Evolutionary conservation across 768 basidiomycete species (phyloP).

Genomic region (Tricholoma bakamatsutake): DNA sequence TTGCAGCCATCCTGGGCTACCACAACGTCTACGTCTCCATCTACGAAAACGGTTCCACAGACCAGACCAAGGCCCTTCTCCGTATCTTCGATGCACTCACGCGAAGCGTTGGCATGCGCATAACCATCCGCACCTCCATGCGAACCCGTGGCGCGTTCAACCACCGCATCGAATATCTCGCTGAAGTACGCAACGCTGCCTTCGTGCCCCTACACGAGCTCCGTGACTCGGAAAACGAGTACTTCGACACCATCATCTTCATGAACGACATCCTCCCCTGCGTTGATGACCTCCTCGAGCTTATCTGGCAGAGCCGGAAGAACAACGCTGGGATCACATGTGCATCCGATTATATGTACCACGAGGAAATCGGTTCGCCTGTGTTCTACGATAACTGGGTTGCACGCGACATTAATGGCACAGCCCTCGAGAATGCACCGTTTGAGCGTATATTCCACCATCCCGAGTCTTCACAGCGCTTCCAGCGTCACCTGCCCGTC

Average conservation of each 20-base stretch:
- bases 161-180: slow-evolving; percentile 99
- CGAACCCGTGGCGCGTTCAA: slow-evolving; percentile 95
- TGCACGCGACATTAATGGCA: slow-evolving; percentile 96
- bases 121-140: slow-evolving; percentile 89
- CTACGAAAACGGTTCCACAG: slow-evolving; percentile 98
- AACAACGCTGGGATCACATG: slow-evolving; percentile 99
- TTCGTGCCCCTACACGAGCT: slow-evolving; percentile 94
- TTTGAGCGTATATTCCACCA: slow-evolving; percentile 95
- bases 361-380: slow-evolving; percentile 87
- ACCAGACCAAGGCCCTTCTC: slow-evolving; percentile 96
- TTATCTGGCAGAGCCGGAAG: slow-evolving; percentile 89
- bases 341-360: slow-evolving; percentile 99
- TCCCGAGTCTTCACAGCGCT: slow-evolving; percentile 64
- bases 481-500: slow-evolving; percentile 87
- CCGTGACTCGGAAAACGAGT: slow-evolving; percentile 85
- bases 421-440: slow-evolving; percentile 95
- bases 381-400: slow-evolving; percentile 99
- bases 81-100: slow-evolving; percentile 94
- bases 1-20: slow-evolving; percentile 87
- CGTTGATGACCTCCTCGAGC: slow-evolving; percentile 94
- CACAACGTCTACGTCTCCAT: slow-evolving; percentile 98
- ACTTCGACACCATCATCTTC: slow-evolving; percentile 95
- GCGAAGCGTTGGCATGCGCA: slow-evolving; percentile 81
- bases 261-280: slow-evolving; percentile 99
- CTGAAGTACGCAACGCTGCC: slow-evolving; percentile 99